phyloP scores from a whole-genome alignment of 805 yeast species.

The Nakazawaea ishiwadae region DNA sequence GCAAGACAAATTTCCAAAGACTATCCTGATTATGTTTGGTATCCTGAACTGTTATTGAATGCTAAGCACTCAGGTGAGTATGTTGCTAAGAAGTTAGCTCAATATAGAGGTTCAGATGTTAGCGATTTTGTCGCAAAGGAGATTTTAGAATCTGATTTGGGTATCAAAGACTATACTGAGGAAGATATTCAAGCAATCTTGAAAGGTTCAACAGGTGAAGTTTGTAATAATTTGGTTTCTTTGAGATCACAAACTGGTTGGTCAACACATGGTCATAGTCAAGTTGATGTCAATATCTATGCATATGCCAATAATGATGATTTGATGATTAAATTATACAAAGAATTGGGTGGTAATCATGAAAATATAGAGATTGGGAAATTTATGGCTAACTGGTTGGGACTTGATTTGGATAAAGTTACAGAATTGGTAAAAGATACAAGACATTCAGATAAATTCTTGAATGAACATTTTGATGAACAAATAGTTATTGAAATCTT shows the following conservation, averaged over 20 bases:
- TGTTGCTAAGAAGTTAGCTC: conserved; percentile 42
- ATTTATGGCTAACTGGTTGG: conserved; percentile 56
- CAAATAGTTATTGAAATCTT: conserved; percentile 18
- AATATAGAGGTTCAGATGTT: conserved; percentile 24
- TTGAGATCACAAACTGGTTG: conserved; percentile 89
- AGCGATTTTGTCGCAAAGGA: conserved; percentile 43
- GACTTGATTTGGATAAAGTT: conserved; percentile 41
- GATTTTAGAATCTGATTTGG: conserved; percentile 60
- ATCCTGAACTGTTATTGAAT: conserved; percentile 67
- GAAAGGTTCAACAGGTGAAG: conserved; percentile 21
- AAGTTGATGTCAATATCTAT: conserved; percentile 91
- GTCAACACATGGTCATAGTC: conserved; percentile 95
- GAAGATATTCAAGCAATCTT: conserved; percentile 49
- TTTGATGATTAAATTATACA: conserved; percentile 33
- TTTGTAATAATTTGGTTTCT: conserved; percentile 68
- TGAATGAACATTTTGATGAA: conserved; percentile 4
- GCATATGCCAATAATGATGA: conserved; percentile 60
- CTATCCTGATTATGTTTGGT: conserved; percentile 88
- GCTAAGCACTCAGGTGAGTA: conserved; percentile 78
- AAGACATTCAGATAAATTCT: neutral
- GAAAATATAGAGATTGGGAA: conserved; percentile 85
- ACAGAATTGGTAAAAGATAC: conserved; percentile 47
- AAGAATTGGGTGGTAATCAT: conserved; percentile 66
- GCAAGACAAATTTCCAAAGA: conserved; percentile 66
- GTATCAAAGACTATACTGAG: conserved; percentile 51